These are phyloP conservation scores for Moesziomyces sp. DNA, from an alignment of 1,284 basidiomycete genomes.

Conservation along the genomic window DNA sequence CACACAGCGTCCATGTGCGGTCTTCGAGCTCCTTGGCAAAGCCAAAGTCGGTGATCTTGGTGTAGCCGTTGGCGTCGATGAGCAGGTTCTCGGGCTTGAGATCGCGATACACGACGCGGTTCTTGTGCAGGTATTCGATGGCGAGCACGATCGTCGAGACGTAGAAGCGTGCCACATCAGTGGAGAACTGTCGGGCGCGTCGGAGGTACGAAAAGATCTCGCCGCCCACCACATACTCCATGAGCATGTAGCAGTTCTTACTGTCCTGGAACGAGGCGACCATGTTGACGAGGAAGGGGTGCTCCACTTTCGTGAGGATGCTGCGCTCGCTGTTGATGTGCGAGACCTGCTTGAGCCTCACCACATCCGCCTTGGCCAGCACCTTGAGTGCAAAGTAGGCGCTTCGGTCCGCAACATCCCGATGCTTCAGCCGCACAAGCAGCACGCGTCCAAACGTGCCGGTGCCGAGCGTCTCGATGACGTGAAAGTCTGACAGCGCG, in stretches of 20 bases:
- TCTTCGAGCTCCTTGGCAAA: conserved; percentile 62
- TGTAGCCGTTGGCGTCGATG: conserved; percentile 52
- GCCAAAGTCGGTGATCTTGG: conserved; percentile 65
- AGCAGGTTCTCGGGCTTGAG: conserved; percentile 66
- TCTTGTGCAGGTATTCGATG: conserved; percentile 61
- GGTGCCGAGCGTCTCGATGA: conserved; percentile 55
- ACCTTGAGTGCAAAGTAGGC: conserved; percentile 72
- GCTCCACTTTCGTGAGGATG: conserved; percentile 67
- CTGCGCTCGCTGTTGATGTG: conserved; percentile 73
- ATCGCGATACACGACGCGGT: conserved; percentile 64
- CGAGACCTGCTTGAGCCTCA: conserved; percentile 72
- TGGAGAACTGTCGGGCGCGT: conserved; percentile 69
- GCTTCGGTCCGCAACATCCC: conserved; percentile 20
- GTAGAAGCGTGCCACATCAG: conserved; percentile 72
- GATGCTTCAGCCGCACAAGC: conserved; percentile 45
- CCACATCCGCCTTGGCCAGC: conserved; percentile 71
- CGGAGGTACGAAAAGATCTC: conserved; percentile 72
- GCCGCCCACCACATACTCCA: conserved; percentile 72
- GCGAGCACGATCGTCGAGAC: conserved; percentile 71
- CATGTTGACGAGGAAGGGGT: conserved; percentile 65
- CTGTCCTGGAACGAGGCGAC: conserved; percentile 68
- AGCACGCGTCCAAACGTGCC: conserved; percentile 63
- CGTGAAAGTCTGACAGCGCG: conserved; percentile 47
- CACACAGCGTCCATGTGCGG: conserved; percentile 63
- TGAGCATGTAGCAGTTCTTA: conserved; percentile 72